phyloP scores from a whole-genome alignment of 352 stramenopile genomes.

The Globisporangium ultimum region DNA sequence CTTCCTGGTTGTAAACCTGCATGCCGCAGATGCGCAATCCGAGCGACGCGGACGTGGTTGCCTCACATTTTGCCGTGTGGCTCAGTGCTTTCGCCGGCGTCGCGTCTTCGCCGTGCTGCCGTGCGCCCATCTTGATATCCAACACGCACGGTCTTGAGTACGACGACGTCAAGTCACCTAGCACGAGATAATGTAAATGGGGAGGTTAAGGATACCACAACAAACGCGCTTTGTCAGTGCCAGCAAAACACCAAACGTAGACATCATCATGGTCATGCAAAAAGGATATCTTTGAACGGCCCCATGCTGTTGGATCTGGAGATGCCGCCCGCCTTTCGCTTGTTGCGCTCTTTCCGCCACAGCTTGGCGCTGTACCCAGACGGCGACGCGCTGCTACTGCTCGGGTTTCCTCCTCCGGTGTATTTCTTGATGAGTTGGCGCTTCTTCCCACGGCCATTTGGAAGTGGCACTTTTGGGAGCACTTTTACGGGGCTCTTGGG shows the following conservation, averaged over 20 bases:
- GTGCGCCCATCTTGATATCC: conserved; percentile 82
- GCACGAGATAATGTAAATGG: conserved; percentile 53
- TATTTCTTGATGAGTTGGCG: conserved; percentile 26
- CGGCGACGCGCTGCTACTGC: conserved; percentile 10
- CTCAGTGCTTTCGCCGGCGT: conserved; percentile 60
- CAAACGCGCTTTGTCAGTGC: not conserved
- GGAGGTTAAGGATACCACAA: conserved; percentile 5
- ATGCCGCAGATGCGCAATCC: conserved; percentile 77
- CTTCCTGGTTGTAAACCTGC: conserved; percentile 66
- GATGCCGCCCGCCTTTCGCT: conserved; percentile 11
- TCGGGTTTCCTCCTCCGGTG: conserved; percentile 3
- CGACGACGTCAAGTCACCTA: conserved; percentile 62
- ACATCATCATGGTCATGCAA: not conserved
- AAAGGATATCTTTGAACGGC: conserved; percentile 20
- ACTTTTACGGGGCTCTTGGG: conserved; percentile 9
- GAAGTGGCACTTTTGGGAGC: conserved; percentile 1
- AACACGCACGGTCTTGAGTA: conserved; percentile 69
- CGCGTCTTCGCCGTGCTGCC: conserved; percentile 71
- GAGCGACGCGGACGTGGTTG: conserved; percentile 63
- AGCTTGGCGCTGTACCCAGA: conserved; percentile 58
- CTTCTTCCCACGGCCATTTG: conserved; percentile 28
- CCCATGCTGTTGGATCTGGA: conserved; percentile 11
- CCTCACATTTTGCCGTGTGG: conserved; percentile 70
- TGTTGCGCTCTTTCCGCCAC: conserved; percentile 47
- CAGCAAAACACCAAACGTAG: not conserved